A percentile compares a stretch with the other conserved stretches of the same genome.
These are phyloP conservation scores for Termitomyces sp. DNA, from an alignment of 768 basidiomycete genomes.

Conservation along the genomic window DNA sequence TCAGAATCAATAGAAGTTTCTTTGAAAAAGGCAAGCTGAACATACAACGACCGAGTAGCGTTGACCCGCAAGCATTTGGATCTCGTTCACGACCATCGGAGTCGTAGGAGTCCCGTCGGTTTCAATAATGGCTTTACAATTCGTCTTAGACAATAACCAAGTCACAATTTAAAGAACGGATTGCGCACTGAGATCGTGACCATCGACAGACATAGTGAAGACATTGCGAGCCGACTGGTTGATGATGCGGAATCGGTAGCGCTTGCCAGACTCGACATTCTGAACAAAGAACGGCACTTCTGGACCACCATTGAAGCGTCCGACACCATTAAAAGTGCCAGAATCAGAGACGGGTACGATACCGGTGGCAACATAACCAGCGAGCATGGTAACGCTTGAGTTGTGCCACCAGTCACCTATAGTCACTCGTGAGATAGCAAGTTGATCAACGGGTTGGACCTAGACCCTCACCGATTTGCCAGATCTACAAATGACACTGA, in stretches of 20 bases:
- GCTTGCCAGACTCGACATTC: conserved; percentile 25
- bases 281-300: conserved; percentile 33
- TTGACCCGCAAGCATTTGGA: conserved; percentile 41
- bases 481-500: conserved; percentile 12
- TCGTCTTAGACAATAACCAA: neutral
- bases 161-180: neutral
- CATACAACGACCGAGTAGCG: conserved; percentile 36
- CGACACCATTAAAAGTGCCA: conserved; percentile 44
- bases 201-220: conserved; percentile 38
- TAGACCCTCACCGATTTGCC: conserved; percentile 19
- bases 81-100: conserved; percentile 27
- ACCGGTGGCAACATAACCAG: conserved; percentile 22
- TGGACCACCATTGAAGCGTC: conserved; percentile 41
- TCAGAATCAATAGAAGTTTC: conserved; percentile 6
- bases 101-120: conserved; percentile 29
- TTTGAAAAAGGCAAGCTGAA: conserved; percentile 13
- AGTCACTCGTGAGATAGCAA: neutral
- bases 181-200: conserved; percentile 23
- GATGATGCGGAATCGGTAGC: conserved; percentile 55
- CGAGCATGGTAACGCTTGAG: conserved; percentile 25
- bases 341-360: conserved; percentile 32
- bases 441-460: neutral
- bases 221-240: conserved; percentile 44
- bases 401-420: conserved; percentile 42
- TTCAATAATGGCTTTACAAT: conserved; percentile 27